These are phyloP conservation scores for Hypomontagnella submonticulosa DNA, from an alignment of 495 filamentous ascomycete species.

Conservation along the genomic window DNA sequence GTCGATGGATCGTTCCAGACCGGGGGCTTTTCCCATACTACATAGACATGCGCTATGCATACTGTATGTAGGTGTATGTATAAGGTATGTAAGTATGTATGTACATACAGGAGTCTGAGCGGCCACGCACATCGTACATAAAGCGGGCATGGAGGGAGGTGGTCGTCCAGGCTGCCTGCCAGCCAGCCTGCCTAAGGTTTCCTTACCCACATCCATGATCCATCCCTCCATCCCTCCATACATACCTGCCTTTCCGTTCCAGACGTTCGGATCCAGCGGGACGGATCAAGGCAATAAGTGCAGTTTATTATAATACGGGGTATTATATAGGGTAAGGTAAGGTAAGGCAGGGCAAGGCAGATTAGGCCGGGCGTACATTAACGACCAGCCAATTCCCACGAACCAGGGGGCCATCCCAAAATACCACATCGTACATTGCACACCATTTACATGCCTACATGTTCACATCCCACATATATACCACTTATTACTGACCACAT, in stretches of 20 bases:
- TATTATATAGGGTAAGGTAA: constrained; percentile 4
- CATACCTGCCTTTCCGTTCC: constrained; percentile 15
- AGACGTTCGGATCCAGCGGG: constrained; percentile 31
- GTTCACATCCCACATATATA: constrained; percentile 2
- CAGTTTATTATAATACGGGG: not conserved
- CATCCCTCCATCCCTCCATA: not conserved
- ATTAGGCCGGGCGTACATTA: not conserved
- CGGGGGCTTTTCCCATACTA: not conserved
- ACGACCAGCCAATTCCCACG: constrained; percentile 5
- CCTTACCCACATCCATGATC: not conserved
- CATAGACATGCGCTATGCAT: constrained; percentile 3
- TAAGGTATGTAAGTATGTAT: constrained; percentile 8
- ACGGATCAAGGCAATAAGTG: constrained; percentile 8
- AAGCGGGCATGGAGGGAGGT: not conserved
- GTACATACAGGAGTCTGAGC: constrained; percentile 1
- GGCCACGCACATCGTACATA: constrained; percentile 17
- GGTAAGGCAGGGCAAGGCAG: not conserved
- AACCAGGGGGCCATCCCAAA: not conserved
- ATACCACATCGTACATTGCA: not conserved
- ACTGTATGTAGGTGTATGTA: constrained; percentile 9
- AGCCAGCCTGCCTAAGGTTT: too few relatives aligned
- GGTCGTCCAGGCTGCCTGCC: too few relatives aligned
- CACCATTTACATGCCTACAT: too few relatives aligned
- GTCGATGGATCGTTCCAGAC: constrained; percentile 31
- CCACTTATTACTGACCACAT: not conserved